These are phyloP conservation scores for Apiospora malaysiana DNA, from an alignment of 2,329 filamentous ascomycete species.

Conservation along the genomic window DNA sequence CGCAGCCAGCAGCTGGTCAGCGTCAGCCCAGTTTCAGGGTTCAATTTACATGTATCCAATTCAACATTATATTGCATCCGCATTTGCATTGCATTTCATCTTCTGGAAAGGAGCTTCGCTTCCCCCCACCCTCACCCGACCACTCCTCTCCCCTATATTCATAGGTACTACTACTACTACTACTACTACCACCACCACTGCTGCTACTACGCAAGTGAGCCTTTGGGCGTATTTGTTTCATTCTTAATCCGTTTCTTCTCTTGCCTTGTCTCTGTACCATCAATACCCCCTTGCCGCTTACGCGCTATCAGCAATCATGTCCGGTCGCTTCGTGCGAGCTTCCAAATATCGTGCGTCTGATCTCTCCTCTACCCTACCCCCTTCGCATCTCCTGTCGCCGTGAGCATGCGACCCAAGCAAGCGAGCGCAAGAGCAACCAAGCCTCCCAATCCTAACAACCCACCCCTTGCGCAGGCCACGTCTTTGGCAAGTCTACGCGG, in stretches of 20 bases:
- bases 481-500: slow-evolving; percentile 93
- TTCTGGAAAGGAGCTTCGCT: slow-evolving; percentile 22
- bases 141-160: slow-evolving; percentile 3
- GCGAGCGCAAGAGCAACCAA: slow-evolving; percentile 36
- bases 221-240: slow-evolving; percentile 20
- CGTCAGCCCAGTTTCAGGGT: slow-evolving; percentile 18
- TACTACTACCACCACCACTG: too few species aligned
- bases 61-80: slow-evolving; percentile 12
- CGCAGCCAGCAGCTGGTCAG: too few species aligned
- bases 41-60: neutral
- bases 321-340: slow-evolving; percentile 70
- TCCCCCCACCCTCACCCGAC: neutral
- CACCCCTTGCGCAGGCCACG: slow-evolving; percentile 72
- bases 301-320: slow-evolving; percentile 48
- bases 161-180: too few species aligned
- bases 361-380: slow-evolving; percentile 9
- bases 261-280: slow-evolving; percentile 17
- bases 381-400: slow-evolving; percentile 29
- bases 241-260: slow-evolving; percentile 21
- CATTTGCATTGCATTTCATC: slow-evolving; percentile 20
- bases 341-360: slow-evolving; percentile 69
- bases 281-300: slow-evolving; percentile 19
- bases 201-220: neutral
- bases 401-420: slow-evolving; percentile 12
- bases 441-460: slow-evolving; percentile 31